A percentile compares a stretch with the other conserved stretches of the same genome.
Conservation (phyloP, 129 eudicot species). For the Lonicera japonica region DNA sequence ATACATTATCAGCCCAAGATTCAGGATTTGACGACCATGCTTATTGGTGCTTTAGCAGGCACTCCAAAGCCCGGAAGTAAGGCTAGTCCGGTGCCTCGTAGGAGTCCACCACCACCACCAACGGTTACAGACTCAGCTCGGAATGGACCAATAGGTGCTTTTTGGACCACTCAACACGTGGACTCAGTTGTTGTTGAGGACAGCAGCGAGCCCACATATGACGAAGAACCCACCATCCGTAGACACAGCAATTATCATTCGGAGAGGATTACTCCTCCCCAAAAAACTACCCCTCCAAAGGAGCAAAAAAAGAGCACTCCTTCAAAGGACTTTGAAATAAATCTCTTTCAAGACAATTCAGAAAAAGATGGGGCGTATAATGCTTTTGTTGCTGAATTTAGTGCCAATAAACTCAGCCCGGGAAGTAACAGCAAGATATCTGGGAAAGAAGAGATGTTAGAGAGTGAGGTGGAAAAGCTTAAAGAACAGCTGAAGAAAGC, state of each 20-base stretch:
- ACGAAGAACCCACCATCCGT: conserved; percentile 20
- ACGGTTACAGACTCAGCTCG: conserved; percentile 25
- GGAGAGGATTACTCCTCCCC: conserved; percentile 28
- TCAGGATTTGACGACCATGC: background rate
- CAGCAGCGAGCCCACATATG: conserved; percentile 40
- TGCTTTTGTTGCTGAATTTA: conserved; percentile 79
- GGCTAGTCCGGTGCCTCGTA: conserved; percentile 73
- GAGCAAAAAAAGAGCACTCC: conserved; percentile 28
- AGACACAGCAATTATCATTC: conserved; percentile 30
- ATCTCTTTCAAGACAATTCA: conserved; percentile 46
- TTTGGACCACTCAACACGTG: conserved; percentile 83
- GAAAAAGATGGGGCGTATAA: conserved; percentile 42
- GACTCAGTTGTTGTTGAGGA: conserved; percentile 50
- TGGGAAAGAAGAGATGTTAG: conserved; percentile 44
- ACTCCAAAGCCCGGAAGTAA: conserved; percentile 45
- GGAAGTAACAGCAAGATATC: conserved; percentile 23
- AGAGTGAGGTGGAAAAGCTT: conserved; percentile 69
- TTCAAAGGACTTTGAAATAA: conserved; percentile 48
- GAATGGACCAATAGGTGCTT: conserved; percentile 78
- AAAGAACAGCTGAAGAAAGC: conserved; percentile 68
- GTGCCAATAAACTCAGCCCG: conserved; percentile 45
- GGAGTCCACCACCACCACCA: conserved; percentile 95
- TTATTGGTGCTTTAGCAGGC: conserved; percentile 33
- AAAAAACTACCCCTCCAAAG: conserved; percentile 29
- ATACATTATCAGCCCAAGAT: no score